These are phyloP conservation scores for Penicillium sp. DNA, from an alignment of 2,329 filamentous ascomycete species.

Conservation along the genomic window DNA sequence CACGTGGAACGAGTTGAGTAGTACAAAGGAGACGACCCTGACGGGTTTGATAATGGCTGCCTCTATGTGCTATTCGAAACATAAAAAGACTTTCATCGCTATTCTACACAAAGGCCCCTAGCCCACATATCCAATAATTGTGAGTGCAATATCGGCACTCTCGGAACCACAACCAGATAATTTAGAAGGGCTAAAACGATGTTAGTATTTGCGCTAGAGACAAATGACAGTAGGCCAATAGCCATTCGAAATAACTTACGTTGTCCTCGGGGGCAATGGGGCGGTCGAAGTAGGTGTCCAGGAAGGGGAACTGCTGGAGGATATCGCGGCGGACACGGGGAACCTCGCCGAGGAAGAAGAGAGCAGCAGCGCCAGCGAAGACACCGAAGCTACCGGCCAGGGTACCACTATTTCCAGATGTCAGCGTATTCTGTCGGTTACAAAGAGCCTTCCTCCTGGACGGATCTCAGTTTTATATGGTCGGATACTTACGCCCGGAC, in stretches of 20 bases:
- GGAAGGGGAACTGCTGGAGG: constrained; percentile 62
- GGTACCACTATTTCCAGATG: constrained; percentile 39
- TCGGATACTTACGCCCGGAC: constrained; percentile 51
- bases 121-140: constrained; percentile 11
- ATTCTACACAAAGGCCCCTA: constrained; percentile 40
- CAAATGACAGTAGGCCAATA: not conserved
- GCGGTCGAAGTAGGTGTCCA: constrained; percentile 61
- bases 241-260: constrained; percentile 40
- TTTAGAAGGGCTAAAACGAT: constrained; percentile 41
- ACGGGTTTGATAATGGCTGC: constrained; percentile 20
- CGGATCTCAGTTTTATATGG: not conserved
- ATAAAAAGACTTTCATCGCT: constrained; percentile 33
- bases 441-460: not conserved
- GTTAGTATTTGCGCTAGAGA: constrained; percentile 23
- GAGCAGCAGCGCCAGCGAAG: constrained; percentile 60
- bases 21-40: not conserved
- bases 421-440: constrained; percentile 19
- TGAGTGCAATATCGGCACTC: constrained; percentile 8
- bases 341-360: constrained; percentile 69
- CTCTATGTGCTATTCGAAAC: constrained; percentile 44
- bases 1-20: not conserved
- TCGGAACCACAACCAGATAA: constrained; percentile 18
- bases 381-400: constrained; percentile 62
- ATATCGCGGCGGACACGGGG: constrained; percentile 67
- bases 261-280: constrained; percentile 68